Evolutionary conservation across 164 flowering plant species (phyloP), one percentile per base, ranked within the genome.

Genomic region (Umbilicus rupestris): DNA sequence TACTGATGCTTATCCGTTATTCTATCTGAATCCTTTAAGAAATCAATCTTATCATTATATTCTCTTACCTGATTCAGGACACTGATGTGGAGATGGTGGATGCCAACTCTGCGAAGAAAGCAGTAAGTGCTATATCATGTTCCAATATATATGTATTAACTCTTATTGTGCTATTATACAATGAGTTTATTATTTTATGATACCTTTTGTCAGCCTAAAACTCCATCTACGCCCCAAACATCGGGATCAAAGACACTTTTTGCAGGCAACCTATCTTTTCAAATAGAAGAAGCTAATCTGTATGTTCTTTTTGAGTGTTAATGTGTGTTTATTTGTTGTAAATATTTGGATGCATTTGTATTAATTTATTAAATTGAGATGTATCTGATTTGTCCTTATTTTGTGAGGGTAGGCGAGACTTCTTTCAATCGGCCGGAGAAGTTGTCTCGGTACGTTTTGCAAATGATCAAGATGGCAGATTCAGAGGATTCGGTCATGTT

Each of bases 401-500:
- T 15, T 35, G 22, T 1, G 39, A 39, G 16, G 63, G 31, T 68
- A 94, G 98, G 70, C 82, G 69, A 62, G 69, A 85, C 14, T 91
- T 94, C 73, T 91, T 94, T 62, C 77, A 87, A 59, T 77, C 73
- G 47, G 82, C 69, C 45, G 99, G 96, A 30, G 86, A 86, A 72
- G 66, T 89, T 73, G 84, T 75, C 16, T 89, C 81, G 46, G 76
- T 94, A 5, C 91, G 96, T 22, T 80, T 94, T 46, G 73, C 92
- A 10, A 44, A 71, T 12, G 68, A 78, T 59, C 62, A 52, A 1
- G 94, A 89, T 28, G 90, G 86, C 0, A 68, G 67, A 4, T 82
- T 84, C 50, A 89, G 69, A 73, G 99, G 99, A 19, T 94, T 78
- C 74, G 95, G 89, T n/a, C 96, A 94, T 83, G 89, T 91, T 72